Conservation (phyloP, 2,329 filamentous ascomycete species). For the Endocalyx cinctus region DNA sequence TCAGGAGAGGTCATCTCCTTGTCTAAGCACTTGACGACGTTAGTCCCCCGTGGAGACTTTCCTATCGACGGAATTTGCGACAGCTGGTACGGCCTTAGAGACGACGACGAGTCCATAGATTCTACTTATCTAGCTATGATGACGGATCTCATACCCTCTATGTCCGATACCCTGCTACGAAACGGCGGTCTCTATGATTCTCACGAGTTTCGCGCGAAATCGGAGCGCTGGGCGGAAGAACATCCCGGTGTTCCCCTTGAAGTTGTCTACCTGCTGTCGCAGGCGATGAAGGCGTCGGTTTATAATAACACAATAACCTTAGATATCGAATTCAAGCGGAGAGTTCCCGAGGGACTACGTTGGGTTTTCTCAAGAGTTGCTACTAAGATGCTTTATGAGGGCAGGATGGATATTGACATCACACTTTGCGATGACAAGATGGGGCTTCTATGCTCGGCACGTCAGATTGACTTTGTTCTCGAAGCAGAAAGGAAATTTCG, state of each 20-base stretch:
- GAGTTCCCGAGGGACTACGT: constrained; percentile 17
- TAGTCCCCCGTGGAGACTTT: constrained; percentile 19
- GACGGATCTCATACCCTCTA: constrained; percentile 21
- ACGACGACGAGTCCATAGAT: constrained; percentile 18
- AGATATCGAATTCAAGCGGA: constrained; percentile 23
- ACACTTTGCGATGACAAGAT: constrained; percentile 17
- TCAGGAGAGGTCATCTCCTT: constrained; percentile 18
- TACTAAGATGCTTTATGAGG: constrained; percentile 16
- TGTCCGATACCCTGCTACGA: constrained; percentile 22
- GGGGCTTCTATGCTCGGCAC: constrained; percentile 14
- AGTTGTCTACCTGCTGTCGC: constrained; percentile 9
- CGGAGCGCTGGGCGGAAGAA: constrained; percentile 15
- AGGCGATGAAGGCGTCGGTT: constrained; percentile 11
- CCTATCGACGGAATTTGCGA: constrained; percentile 16
- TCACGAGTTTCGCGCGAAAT: constrained; percentile 5
- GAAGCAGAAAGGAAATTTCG: constrained; percentile 17
- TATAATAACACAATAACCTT: constrained; percentile 17
- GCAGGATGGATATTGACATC: constrained; percentile 18
- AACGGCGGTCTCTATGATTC: constrained; percentile 22
- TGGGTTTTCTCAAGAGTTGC: constrained; percentile 17
- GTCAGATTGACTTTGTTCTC: constrained; percentile 17
- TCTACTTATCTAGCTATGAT: constrained; percentile 20
- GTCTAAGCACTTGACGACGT: constrained; percentile 9
- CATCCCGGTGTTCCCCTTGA: constrained; percentile 16
- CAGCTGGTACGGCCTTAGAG: constrained; percentile 17